These are phyloP conservation scores for Schwanniomyces vanrijiae DNA, from an alignment of 805 yeast genomes.

Conservation along the genomic window DNA sequence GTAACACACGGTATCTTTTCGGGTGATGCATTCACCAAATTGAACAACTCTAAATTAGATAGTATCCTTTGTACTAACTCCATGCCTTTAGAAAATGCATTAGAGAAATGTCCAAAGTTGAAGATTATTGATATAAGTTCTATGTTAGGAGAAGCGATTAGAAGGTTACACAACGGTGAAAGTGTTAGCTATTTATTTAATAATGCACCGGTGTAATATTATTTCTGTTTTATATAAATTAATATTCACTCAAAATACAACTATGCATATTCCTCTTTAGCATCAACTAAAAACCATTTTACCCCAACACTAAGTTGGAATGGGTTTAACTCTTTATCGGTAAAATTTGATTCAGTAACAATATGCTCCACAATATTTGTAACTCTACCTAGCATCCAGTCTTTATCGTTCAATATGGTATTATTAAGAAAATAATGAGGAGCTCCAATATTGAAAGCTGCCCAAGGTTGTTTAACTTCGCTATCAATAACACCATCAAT, in stretches of 20 bases:
- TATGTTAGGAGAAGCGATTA: constrained; percentile 76
- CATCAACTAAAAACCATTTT: constrained; percentile 64
- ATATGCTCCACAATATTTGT: constrained; percentile 51
- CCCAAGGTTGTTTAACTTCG: constrained; percentile 67
- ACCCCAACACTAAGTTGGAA: constrained; percentile 62
- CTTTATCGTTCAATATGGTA: constrained; percentile 41
- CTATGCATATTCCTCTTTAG: constrained; percentile 37
- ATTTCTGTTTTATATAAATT: background rate
- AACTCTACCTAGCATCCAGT: constrained; percentile 83
- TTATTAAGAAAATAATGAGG: constrained; percentile 73
- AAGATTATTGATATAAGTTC: constrained; percentile 72
- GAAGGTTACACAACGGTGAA: constrained; percentile 86
- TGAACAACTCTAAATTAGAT: constrained; percentile 66
- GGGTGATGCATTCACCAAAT: constrained; percentile 70
- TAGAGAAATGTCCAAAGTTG: constrained; percentile 57
- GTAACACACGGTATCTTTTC: constrained; percentile 81
- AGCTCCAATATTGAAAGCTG: constrained; percentile 87
- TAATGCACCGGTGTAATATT: constrained; percentile 49
- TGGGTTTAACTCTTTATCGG: constrained; percentile 51
- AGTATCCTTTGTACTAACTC: constrained; percentile 79
- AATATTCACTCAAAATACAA: background rate
- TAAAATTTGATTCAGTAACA: constrained; percentile 46
- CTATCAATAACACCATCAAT: constrained; percentile 32
- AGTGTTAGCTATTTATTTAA: constrained; percentile 78
- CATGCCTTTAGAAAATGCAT: constrained; percentile 70